phyloP scores from a whole-genome alignment of 495 filamentous ascomycete genomes.

The Friedmanniomyces simplex region DNA sequence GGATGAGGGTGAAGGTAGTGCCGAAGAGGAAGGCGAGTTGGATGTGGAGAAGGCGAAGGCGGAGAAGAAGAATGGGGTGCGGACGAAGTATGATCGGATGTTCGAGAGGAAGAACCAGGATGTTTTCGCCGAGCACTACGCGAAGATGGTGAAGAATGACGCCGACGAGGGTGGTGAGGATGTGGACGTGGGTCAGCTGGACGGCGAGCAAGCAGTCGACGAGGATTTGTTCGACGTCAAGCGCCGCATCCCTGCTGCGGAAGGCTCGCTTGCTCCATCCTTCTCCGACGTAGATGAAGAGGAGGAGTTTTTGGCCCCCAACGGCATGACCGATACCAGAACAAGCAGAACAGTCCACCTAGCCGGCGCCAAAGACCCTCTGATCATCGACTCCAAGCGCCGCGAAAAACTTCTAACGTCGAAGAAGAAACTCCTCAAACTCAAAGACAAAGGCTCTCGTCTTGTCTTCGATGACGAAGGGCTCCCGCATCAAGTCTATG shows the following conservation, averaged over 20 bases:
- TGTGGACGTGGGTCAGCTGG: constrained; percentile 27
- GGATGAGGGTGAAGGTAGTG: constrained; percentile 35
- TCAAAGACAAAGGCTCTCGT: constrained; percentile 72
- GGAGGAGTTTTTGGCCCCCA: background rate
- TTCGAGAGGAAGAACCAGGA: constrained; percentile 91
- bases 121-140: constrained; percentile 85
- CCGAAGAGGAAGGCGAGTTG: constrained; percentile 35
- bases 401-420: constrained; percentile 85
- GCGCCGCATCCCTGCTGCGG: constrained; percentile 53
- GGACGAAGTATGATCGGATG: constrained; percentile 94
- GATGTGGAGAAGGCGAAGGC: constrained; percentile 43
- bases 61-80: constrained; percentile 52
- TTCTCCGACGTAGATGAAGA: constrained; percentile 26
- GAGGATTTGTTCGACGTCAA: constrained; percentile 86
- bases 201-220: constrained; percentile 36
- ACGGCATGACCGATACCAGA: background rate
- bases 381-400: constrained; percentile 84
- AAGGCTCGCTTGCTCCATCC: constrained; percentile 14
- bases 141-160: constrained; percentile 66
- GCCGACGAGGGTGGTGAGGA: constrained; percentile 18
- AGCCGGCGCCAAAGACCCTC: constrained; percentile 43
- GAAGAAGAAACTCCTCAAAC: constrained; percentile 76
- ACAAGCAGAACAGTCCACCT: constrained; percentile 32
- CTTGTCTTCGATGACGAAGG: constrained; percentile 91
- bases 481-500: constrained; percentile 69